Base-by-base conservation (phyloP, 2,329 filamentous ascomycete species). In the Fusarium newnesense region DNA sequence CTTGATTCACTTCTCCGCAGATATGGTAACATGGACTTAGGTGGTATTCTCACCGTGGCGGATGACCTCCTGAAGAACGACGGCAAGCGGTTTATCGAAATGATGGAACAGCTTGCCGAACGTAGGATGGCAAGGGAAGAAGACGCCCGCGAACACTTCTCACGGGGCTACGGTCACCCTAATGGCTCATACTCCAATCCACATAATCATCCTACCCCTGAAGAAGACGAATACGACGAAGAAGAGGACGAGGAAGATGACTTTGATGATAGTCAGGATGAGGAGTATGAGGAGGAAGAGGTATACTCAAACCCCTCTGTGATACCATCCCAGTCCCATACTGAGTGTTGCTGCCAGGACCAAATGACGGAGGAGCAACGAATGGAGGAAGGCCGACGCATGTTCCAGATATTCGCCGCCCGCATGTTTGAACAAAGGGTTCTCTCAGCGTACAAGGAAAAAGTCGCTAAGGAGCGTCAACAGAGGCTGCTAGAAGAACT, bases 21-120 rank as follows among this genome's bases (percentile, higher is more conserved):
- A 81, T 81, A 83, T 85, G 83, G 82, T 85, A 84, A 84, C 83
- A 83, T 83, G 82, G 82, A 83, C 79, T 83, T 89, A 94, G 95
- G 96, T 87, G 97, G 96, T 81, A 98, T 99, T 83, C 91, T 99
- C 81, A 99, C 96, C 75, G 96, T 99, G 80, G 96, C 96, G 82
- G 96, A 99, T 86, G 96, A 99, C 84, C 88, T 99, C 75, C 89
- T 99, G 73, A 98, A 98, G 84, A 99, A 99, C 84, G 96, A 99
- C 83, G 96, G 96, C 79, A 97, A 97, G 84, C 97, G 97, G 80
- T 99, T 99, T 85, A 99, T 99, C 83, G 96, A 99, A 82, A 99
- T 99, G 96, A 99, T 99, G 96, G 96, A 99, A 83, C 96, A 98
- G 85, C 89, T 99, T 78, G 96, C 96, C 42, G 96, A 99, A 85